Conservation (phyloP, 2,329 filamentous ascomycete genomes). For the Macroventuria anomochaeta region DNA sequence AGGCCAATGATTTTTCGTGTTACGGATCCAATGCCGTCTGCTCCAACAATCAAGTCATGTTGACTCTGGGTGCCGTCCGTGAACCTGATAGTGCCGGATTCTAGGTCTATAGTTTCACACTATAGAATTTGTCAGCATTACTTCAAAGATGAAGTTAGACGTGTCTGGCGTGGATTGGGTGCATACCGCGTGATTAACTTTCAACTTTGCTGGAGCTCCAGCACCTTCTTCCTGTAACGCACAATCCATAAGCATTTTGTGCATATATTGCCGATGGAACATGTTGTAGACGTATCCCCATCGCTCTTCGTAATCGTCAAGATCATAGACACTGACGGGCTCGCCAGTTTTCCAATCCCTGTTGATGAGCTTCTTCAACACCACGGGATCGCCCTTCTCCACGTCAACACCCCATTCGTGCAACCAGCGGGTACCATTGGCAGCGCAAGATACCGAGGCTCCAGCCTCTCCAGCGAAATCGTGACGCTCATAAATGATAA, state of each 20-base stretch:
- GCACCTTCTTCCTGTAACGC: constrained; percentile 60
- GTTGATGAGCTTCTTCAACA: constrained; percentile 70
- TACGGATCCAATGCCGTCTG: constrained; percentile 70
- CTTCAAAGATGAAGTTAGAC: not conserved
- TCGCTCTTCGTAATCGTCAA: constrained; percentile 68
- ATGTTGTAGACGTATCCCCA: constrained; percentile 71
- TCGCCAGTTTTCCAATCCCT: constrained; percentile 74
- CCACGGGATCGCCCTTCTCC: constrained; percentile 67
- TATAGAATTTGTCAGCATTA: not conserved
- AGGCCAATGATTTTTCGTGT: constrained; percentile 67
- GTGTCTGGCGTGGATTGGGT: constrained; percentile 52
- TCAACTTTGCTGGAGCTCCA: constrained; percentile 60
- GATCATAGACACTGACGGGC: constrained; percentile 66
- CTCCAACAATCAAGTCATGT: constrained; percentile 68
- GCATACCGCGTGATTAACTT: constrained; percentile 60
- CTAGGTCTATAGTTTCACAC: constrained; percentile 30
- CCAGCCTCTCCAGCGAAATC: constrained; percentile 73
- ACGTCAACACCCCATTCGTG: constrained; percentile 72
- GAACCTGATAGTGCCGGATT: constrained; percentile 45
- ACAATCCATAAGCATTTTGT: constrained; percentile 68
- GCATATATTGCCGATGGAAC: constrained; percentile 74
- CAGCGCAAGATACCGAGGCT: constrained; percentile 59
- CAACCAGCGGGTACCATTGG: constrained; percentile 73
- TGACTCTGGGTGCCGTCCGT: constrained; percentile 57
- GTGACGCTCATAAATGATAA: constrained; percentile 69